Percentiles rank a stretch among this genome's conserved stretches.
Conservation (phyloP, 148 eudicot genomes). For the Talinum fruticosum region DNA sequence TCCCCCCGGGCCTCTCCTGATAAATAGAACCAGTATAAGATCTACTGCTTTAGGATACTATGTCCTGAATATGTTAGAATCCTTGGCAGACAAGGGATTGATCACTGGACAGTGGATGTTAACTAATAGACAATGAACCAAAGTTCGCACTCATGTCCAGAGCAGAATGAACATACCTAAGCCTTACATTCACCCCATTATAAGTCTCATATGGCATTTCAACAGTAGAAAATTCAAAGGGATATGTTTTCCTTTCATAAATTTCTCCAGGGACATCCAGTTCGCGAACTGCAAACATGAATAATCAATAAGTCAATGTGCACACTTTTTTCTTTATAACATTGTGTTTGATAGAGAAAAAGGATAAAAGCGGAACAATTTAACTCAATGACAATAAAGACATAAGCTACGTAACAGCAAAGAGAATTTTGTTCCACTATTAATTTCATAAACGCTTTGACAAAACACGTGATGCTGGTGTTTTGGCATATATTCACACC, state of each 20-base stretch:
- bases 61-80: not conserved
- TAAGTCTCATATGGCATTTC: slow-evolving; percentile 98
- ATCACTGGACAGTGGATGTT: not conserved
- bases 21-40: not conserved
- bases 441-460: not conserved
- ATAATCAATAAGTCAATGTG: slow-evolving; percentile 11
- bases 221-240: slow-evolving; percentile 94
- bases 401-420: not conserved
- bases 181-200: slow-evolving; percentile 88
- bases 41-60: not conserved
- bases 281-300: slow-evolving; percentile 72
- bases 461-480: not conserved
- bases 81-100: not conserved
- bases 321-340: not conserved
- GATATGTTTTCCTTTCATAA: slow-evolving; percentile 83
- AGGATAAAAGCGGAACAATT: not conserved
- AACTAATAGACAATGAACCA: not conserved
- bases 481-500: not conserved
- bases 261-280: slow-evolving; percentile 96
- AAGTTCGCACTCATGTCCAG: not conserved
- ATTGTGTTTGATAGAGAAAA: not conserved
- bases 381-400: not conserved
- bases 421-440: too few species aligned
- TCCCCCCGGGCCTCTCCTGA: too few species aligned
- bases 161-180: slow-evolving; percentile 49